Base-by-base conservation (phyloP, 768 basidiomycete species). In the Leccinum longicurvipes region DNA sequence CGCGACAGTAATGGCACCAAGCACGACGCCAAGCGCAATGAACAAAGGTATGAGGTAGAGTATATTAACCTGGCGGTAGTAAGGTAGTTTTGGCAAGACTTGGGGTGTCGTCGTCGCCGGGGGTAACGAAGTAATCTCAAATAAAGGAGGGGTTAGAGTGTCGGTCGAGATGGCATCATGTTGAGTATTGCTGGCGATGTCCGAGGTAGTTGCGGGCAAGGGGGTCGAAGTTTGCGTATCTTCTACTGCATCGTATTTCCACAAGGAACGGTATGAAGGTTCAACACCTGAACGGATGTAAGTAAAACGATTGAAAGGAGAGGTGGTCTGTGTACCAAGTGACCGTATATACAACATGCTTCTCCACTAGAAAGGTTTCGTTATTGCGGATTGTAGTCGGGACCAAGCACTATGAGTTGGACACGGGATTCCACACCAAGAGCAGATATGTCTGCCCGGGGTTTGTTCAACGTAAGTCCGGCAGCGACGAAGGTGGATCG, bases 401-500 rank as follows among this genome's bases (percentile, higher is more conserved):
- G 79, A 2, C 61, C 69, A 10, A 71, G 70, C 9, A 71, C 57
- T 32, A 71, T 77, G 29, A 71, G 73, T 19, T 73, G 73, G 7
- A 84, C 74, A 42, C 83, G 74, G 42, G 80, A 82, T 65, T 85
- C 84, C 11, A 85, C 84, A 46, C 82, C 77, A 49, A 84, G 74
- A 3, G 84, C 84, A 56, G 82, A 83, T 34, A 85, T 76, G 59
- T 86, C 84, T 64, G 75, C 76, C 32, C 65, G 58, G 12, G 89
- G 89, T 1, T 76, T 72, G 66, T 89, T 85, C 51, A 89, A 79
- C 0, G 77, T 64, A 52, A 91, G 82, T 6, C 89, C 89, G 11
- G 89, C 89, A 27, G 88, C 89, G 59, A 91, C 80, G 64, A 87
- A 90, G 2, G 89, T 89, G 5, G 87, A 84, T 6, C 89, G 83